These are phyloP conservation scores for Aspergillus ruber DNA, from an alignment of 2,329 filamentous ascomycete species.

Conservation along the genomic window DNA sequence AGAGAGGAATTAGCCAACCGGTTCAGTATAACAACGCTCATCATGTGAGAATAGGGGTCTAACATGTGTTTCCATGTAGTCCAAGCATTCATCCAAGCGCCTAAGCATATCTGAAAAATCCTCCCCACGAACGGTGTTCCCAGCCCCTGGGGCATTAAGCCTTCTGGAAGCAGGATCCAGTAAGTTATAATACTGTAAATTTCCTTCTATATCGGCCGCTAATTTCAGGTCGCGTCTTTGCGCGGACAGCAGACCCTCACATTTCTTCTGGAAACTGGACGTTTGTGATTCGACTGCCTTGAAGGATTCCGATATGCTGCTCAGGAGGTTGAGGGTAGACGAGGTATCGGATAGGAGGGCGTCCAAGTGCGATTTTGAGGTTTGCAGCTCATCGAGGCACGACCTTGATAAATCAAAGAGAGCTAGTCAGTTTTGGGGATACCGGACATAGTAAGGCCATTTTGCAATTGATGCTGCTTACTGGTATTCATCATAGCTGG, in stretches of 20 bases:
- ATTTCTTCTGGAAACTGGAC: conserved; percentile 85
- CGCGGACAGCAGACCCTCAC: conserved; percentile 76
- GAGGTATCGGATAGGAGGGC: conserved; percentile 71
- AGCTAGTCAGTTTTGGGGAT: not conserved
- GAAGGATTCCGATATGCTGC: conserved; percentile 77
- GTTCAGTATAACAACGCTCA: conserved; percentile 2
- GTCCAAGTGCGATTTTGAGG: conserved; percentile 77
- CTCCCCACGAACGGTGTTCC: conserved; percentile 73
- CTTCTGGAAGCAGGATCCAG: conserved; percentile 83
- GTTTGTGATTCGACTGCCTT: conserved; percentile 83
- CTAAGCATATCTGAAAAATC: conserved; percentile 83
- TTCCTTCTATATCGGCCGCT: conserved; percentile 77
- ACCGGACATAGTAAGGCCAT: not conserved
- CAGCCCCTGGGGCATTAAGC: conserved; percentile 85
- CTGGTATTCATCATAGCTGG: conserved; percentile 80
- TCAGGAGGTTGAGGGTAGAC: conserved; percentile 66
- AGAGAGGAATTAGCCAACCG: conserved; percentile 15
- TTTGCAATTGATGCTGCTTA: conserved; percentile 37
- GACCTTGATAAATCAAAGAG: conserved; percentile 42
- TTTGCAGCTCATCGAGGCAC: conserved; percentile 72
- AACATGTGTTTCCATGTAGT: conserved; percentile 85
- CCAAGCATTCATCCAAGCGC: conserved; percentile 82
- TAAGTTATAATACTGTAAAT: conserved; percentile 91
- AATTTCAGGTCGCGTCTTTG: conserved; percentile 72
- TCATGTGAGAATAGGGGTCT: conserved; percentile 20